These are phyloP conservation scores for Mitragyna speciosa DNA, from an alignment of 257 asterid species.

Conservation along the genomic window DNA sequence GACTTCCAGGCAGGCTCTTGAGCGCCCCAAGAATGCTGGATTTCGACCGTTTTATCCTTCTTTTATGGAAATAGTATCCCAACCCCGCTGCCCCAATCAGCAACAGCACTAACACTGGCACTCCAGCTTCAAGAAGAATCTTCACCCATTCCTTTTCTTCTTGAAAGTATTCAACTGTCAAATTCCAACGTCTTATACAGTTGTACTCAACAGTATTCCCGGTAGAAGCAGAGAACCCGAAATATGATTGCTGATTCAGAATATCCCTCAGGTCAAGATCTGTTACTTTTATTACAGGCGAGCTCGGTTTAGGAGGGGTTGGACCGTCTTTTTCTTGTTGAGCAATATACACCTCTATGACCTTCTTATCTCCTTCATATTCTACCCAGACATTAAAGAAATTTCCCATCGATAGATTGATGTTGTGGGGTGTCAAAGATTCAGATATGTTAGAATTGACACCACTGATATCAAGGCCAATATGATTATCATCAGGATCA, in stretches of 20 bases:
- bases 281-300: constrained; percentile 32
- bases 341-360: constrained; percentile 34
- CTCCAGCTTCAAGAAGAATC: constrained; percentile 50
- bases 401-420: constrained; percentile 43
- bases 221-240: constrained; percentile 85
- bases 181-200: constrained; percentile 75
- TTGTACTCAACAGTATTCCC: constrained; percentile 56
- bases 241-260: constrained; percentile 59
- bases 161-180: constrained; percentile 51
- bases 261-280: constrained; percentile 26
- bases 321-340: constrained; percentile 25
- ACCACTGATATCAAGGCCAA: constrained; percentile 60
- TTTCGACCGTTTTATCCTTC: constrained; percentile 29
- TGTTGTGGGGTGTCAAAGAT: constrained; percentile 38
- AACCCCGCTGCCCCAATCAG: constrained; percentile 36
- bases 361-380: constrained; percentile 47
- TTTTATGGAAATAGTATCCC: constrained; percentile 33
- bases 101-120: constrained; percentile 41
- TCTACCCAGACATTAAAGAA: constrained; percentile 80
- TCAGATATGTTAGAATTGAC: constrained; percentile 38
- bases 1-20: constrained; percentile 73
- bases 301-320: constrained; percentile 37
- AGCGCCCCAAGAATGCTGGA: constrained; percentile 59
- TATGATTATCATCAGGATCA: constrained; percentile 79
- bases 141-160: constrained; percentile 22